Base-by-base conservation (phyloP, 2,329 filamentous ascomycete genomes). In the Hymenoscyphus salicellus region DNA sequence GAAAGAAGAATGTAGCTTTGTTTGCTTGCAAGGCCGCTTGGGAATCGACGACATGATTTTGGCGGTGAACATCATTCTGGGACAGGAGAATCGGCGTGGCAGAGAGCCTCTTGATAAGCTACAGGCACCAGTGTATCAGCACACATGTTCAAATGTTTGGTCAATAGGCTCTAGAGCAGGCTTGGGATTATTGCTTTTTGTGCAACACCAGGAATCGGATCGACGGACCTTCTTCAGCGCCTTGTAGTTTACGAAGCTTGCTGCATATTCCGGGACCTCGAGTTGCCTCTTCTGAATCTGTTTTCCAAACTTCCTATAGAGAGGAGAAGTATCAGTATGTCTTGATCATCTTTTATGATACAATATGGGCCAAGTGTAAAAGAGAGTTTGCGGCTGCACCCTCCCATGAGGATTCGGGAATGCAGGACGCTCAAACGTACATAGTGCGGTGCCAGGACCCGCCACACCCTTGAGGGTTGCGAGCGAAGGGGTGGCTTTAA, bases 191-290 rank as follows among this genome's bases (percentile, higher is more conserved):
- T 69, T 69, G 64, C 66, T 70, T 67, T 69, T 63, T 30, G 55
- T 38, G 55, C 33, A 58, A 63, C 36, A 63, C 43, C 38, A 41
- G 56, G 52, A 36, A 14, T 46, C 55, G 33, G 61, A 62, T 60
- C 61, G 32, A 77, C 79, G 68, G 76, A 96, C 95, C 92, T 98
- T 98, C 80, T 99, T 99, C 72, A 99, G 84, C 66, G 93, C 93
- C 82, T 99, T 99, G 83, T 99, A 99, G 80, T 99, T 97, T 73
- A 98, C 93, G 77, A 99, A 99, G 80, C 93, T 97, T 70, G 94
- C 93, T 68, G 95, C 94, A 89, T 99, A 99, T 85, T 99, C 95
- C 66, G 95, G 95, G 66, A 99, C 93, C 78, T 99, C 95, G 75
- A 99, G 91, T 85, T 99, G 95, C 77, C 93, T 90, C 83, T 97